A percentile compares a stretch with the other conserved stretches of the same genome.
These are phyloP conservation scores for Periglandula ipomoeae DNA, from an alignment of 2,329 filamentous ascomycete species.

Conservation along the genomic window DNA sequence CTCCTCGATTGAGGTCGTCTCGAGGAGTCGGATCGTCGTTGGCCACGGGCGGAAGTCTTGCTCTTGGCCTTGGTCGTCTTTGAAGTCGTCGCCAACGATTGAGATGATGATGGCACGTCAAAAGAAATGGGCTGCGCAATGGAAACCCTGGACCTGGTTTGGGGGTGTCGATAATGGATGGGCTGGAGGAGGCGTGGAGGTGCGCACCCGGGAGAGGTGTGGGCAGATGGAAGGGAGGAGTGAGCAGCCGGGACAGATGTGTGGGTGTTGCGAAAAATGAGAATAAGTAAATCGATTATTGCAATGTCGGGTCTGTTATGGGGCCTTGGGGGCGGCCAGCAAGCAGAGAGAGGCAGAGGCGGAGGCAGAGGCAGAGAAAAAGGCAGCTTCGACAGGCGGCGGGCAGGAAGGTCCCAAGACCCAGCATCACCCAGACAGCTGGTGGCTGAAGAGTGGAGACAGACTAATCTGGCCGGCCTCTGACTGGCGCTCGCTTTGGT, in stretches of 20 bases:
- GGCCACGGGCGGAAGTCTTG: constrained; percentile 1
- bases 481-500: neutral
- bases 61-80: constrained; percentile 3
- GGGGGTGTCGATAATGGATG: constrained; percentile 35
- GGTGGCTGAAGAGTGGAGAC: neutral
- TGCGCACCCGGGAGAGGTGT: constrained; percentile 25
- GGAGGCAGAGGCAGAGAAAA: too few relatives aligned
- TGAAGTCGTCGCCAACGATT: constrained; percentile 7
- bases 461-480: neutral
- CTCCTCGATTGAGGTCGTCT: constrained; percentile 3
- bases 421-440: too few relatives aligned
- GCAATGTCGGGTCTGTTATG: constrained; percentile 1
- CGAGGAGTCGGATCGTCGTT: constrained; percentile 4
- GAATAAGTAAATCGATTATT: neutral
- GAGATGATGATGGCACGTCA: constrained; percentile 8
- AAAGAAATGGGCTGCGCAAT: constrained; percentile 12
- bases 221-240: constrained; percentile 21
- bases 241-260: constrained; percentile 10
- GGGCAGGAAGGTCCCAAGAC: too few relatives aligned
- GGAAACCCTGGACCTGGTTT: constrained; percentile 20
- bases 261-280: constrained; percentile 7
- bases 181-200: constrained; percentile 30
- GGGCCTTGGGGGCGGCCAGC: neutral
- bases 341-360: neutral
- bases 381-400: too few relatives aligned